Evolutionary conservation across 345 rosid species (phyloP).

Genomic region (Eucalyptus urophylla): DNA sequence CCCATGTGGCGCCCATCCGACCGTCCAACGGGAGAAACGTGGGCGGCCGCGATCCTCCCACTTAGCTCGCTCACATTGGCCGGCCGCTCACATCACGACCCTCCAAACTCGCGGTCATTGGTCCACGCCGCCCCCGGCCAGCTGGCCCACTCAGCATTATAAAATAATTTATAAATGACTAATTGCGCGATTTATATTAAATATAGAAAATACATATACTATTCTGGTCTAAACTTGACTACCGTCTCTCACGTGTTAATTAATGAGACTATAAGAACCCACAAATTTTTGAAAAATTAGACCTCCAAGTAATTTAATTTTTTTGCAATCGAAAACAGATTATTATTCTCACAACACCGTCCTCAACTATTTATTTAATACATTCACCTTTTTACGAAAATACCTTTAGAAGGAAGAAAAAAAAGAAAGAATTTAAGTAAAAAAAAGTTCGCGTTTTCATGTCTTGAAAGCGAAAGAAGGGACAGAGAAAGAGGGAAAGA

Average conservation of each 20-base stretch:
- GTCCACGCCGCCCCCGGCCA: conserved; percentile 10
- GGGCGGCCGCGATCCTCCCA: conserved; percentile 2
- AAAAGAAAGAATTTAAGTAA: not conserved
- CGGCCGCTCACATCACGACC: not conserved
- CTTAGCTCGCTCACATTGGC: not conserved
- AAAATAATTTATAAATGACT: not conserved
- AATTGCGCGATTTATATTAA: not conserved
- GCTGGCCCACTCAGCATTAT: conserved; percentile 14
- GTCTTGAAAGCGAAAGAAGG: conserved; percentile 13
- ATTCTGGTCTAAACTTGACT: not conserved
- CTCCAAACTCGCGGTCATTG: conserved; percentile 1
- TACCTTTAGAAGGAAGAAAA: too few relatives aligned
- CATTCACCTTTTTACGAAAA: not conserved
- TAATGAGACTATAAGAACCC: too few relatives aligned
- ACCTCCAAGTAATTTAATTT: too few relatives aligned
- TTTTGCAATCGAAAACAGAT: rapidly evolving
- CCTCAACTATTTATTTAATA: not conserved
- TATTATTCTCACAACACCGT: rapidly evolving
- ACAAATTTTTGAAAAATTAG: too few relatives aligned
- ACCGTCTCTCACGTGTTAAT: not conserved
- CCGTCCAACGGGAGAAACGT: not conserved
- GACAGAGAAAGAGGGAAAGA: not conserved
- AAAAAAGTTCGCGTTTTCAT: not conserved
- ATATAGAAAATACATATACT: not conserved
- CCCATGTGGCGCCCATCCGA: not conserved